Conservation (phyloP, 83 land plant genomes). For the Thuja plicata region DNA sequence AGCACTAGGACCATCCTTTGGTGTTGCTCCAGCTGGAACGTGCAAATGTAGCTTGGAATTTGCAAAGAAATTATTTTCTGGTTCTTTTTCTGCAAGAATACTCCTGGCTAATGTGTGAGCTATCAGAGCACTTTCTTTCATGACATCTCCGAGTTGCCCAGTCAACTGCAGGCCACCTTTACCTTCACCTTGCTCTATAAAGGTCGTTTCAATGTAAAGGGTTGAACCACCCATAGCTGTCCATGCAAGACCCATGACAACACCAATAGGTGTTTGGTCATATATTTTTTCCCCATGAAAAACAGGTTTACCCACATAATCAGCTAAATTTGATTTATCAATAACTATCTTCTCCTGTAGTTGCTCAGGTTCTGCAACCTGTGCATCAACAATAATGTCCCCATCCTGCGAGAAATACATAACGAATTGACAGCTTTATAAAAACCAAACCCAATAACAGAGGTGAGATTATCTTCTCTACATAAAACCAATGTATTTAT, state of each 20-base stretch:
- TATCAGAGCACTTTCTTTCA: conserved; percentile 98
- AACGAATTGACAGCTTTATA: background rate
- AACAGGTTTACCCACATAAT: conserved; percentile 93
- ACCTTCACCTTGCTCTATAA: conserved; percentile 86
- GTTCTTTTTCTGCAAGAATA: conserved; percentile 76
- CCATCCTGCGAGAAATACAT: conserved; percentile 3
- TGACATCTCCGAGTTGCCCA: conserved; percentile 98
- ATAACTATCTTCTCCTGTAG: conserved; percentile 58
- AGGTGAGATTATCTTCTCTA: background rate
- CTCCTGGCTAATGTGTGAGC: conserved; percentile 88
- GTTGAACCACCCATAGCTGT: conserved; percentile 99
- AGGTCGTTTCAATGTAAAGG: conserved; percentile 85
- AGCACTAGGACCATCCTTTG: conserved; percentile 99
- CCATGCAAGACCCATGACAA: conserved; percentile 99
- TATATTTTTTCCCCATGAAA: conserved; percentile 94
- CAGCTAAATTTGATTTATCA: conserved; percentile 68
- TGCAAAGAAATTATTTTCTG: conserved; percentile 69
- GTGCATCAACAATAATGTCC: background rate
- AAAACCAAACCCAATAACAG: background rate
- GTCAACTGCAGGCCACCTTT: conserved; percentile 89
- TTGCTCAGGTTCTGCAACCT: conserved; percentile 29
- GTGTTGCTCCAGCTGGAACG: conserved; percentile 98
- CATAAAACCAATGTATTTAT: background rate
- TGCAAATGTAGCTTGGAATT: conserved; percentile 89
- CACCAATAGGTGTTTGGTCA: conserved; percentile 93